phyloP scores from a whole-genome alignment of 441 rosid genomes.

The Hura crepitans region DNA sequence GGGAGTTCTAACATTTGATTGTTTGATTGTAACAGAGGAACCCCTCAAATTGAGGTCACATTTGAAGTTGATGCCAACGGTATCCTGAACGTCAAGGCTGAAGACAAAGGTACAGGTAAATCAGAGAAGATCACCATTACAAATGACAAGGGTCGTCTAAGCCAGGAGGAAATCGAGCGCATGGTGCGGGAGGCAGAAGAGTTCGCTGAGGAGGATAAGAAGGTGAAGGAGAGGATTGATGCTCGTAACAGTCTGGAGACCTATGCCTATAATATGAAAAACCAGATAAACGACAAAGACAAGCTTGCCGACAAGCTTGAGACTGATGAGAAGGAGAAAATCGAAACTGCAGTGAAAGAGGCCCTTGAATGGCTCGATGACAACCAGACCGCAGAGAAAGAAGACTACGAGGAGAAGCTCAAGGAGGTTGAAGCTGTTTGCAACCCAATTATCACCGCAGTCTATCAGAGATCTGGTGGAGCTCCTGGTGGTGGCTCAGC shows the following conservation, averaged over 20 bases:
- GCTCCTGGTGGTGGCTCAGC: constrained; percentile 47
- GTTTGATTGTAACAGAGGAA: constrained; percentile 58
- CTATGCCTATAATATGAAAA: constrained; percentile 80
- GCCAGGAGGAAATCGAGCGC: constrained; percentile 83
- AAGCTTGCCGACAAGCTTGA: constrained; percentile 77
- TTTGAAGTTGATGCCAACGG: constrained; percentile 90
- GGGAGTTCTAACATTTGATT: background rate
- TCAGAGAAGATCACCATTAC: constrained; percentile 85
- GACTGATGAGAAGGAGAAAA: constrained; percentile 72
- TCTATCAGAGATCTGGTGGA: constrained; percentile 78
- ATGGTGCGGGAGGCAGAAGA: constrained; percentile 86
- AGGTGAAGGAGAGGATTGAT: constrained; percentile 71
- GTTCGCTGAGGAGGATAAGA: constrained; percentile 87
- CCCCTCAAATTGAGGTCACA: constrained; percentile 86
- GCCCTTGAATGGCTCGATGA: constrained; percentile 79
- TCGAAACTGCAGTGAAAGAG: constrained; percentile 60
- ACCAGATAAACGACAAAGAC: constrained; percentile 74
- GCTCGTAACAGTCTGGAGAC: constrained; percentile 75
- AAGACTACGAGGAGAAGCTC: constrained; percentile 75
- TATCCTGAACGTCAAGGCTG: constrained; percentile 74
- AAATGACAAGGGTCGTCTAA: constrained; percentile 78
- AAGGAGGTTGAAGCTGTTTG: constrained; percentile 87
- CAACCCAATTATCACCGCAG: constrained; percentile 68
- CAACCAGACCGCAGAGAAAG: constrained; percentile 65
- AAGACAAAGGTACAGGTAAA: constrained; percentile 74